A percentile compares a stretch with the other conserved stretches of the same genome.
Conservation (phyloP, 768 basidiomycete species). For the Suillus weaverae region DNA sequence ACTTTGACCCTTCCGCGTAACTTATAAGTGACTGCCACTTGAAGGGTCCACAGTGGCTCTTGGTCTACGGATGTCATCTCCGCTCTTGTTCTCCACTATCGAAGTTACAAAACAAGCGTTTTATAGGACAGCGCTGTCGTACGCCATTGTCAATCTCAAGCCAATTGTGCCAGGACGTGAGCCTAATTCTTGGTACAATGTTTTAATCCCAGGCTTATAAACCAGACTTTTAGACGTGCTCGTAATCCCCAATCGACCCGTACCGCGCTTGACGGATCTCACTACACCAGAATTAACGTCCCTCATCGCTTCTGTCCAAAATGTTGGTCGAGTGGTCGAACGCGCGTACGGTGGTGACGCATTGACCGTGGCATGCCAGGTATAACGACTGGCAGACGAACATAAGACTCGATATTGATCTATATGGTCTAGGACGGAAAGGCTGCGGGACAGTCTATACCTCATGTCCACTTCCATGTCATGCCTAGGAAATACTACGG, state of each 20-base stretch:
- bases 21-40: not conserved
- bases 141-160: constrained; percentile 92
- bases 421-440: constrained; percentile 69
- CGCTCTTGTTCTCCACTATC: constrained; percentile 72
- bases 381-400: constrained; percentile 27
- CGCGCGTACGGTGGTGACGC: constrained; percentile 78
- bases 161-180: constrained; percentile 93
- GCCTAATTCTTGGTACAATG: constrained; percentile 29
- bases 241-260: constrained; percentile 55
- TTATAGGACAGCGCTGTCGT: constrained; percentile 65
- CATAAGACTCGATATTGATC: not conserved
- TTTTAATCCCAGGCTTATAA: not conserved
- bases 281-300: constrained; percentile 69
- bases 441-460: constrained; percentile 71
- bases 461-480: constrained; percentile 94
- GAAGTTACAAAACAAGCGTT: constrained; percentile 79
- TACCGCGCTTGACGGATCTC: constrained; percentile 57
- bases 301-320: constrained; percentile 77
- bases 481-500: constrained; percentile 76
- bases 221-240: constrained; percentile 48
- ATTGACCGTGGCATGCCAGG: constrained; percentile 90
- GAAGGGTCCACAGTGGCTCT: not conserved
- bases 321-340: constrained; percentile 79
- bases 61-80: constrained; percentile 13
- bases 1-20: not conserved